phyloP scores from a whole-genome alignment of 2,329 filamentous ascomycete species.

The Parastagonospora avenae region DNA sequence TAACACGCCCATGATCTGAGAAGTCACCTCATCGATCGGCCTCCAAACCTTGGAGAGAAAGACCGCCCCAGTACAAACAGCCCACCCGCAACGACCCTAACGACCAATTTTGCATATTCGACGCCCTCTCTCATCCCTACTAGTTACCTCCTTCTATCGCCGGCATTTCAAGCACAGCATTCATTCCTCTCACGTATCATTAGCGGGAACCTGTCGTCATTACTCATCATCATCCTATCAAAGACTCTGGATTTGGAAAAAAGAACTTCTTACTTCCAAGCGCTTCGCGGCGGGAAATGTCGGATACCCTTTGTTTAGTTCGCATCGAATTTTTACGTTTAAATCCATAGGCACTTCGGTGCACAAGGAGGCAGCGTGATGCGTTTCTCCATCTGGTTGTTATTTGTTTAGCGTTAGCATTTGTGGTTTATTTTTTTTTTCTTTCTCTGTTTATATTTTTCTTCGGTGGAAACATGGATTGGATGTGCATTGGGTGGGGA shows the following conservation, averaged over 20 bases:
- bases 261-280: slow-evolving; percentile 14
- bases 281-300: slow-evolving; percentile 41
- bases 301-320: slow-evolving; percentile 37
- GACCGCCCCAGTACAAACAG: neutral
- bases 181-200: slow-evolving; percentile 28
- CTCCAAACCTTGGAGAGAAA: neutral
- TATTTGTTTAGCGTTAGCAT: neutral
- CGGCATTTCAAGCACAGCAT: slow-evolving; percentile 19
- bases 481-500: neutral
- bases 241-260: slow-evolving; percentile 11
- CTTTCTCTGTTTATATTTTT: neutral
- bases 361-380: neutral
- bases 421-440: slow-evolving; percentile 4
- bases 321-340: neutral
- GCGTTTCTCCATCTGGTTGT: too few species aligned
- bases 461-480: neutral
- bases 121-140: slow-evolving; percentile 23
- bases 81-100: slow-evolving; percentile 34
- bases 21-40: neutral
- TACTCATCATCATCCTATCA: neutral
- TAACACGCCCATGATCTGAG: slow-evolving; percentile 45
- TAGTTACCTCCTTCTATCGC: slow-evolving; percentile 18
- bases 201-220: slow-evolving; percentile 18
- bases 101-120: slow-evolving; percentile 30
- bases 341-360: neutral